Percentiles rank a stretch among this genome's conserved stretches.
phyloP scores from a whole-genome alignment of 1,284 basidiomycete genomes.

The Marasmius fiardii region DNA sequence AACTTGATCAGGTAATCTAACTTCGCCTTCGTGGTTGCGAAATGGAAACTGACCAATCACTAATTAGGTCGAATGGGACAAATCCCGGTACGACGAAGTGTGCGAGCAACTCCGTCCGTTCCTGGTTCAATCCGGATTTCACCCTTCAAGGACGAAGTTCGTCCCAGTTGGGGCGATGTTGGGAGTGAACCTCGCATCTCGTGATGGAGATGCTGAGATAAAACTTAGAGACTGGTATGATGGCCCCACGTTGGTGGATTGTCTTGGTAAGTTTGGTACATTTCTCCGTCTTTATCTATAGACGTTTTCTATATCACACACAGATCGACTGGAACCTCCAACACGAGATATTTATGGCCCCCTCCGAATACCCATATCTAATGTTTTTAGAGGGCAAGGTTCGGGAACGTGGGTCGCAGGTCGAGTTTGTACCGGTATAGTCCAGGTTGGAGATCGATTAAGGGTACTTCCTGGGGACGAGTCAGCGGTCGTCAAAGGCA shows the following conservation, averaged over 20 bases:
- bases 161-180: conserved; percentile 90
- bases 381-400: conserved; percentile 90
- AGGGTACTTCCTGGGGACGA: conserved; percentile 92
- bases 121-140: conserved; percentile 85
- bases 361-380: conserved; percentile 87
- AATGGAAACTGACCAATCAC: not conserved
- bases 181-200: conserved; percentile 79
- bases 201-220: conserved; percentile 45
- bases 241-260: conserved; percentile 82
- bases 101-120: conserved; percentile 75
- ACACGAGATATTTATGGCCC: conserved; percentile 74
- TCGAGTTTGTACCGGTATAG: conserved; percentile 82
- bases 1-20: conserved; percentile 78
- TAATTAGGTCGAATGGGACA: conserved; percentile 77
- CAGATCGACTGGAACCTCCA: conserved; percentile 84
- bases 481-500: conserved; percentile 80
- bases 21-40: not conserved
- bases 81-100: conserved; percentile 85
- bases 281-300: not conserved
- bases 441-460: conserved; percentile 90
- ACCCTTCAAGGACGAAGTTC: conserved; percentile 74
- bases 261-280: conserved; percentile 58
- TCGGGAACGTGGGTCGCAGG: conserved; percentile 84
- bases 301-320: conserved; percentile 1
- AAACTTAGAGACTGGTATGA: conserved; percentile 75